A percentile compares a stretch with the other conserved stretches of the same genome.
phyloP scores from a whole-genome alignment of 1,284 basidiomycete genomes.

The Marasmius sp. region DNA sequence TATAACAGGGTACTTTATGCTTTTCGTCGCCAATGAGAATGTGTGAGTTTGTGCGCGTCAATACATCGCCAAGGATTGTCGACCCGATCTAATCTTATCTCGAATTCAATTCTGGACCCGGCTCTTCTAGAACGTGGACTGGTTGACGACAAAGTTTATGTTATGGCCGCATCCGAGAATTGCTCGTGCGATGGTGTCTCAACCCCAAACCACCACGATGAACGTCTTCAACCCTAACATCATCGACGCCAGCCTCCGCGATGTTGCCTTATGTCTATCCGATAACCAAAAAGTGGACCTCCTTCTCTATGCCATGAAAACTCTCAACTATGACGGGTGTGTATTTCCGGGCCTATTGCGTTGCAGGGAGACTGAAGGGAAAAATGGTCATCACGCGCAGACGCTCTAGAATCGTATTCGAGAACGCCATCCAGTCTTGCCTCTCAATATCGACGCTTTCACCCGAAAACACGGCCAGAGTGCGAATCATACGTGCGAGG shows the following conservation, averaged over 20 bases:
- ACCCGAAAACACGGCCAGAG: conserved; percentile 54
- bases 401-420: conserved; percentile 63
- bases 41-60: too few relatives aligned
- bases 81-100: neutral
- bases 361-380: neutral
- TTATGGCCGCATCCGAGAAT: neutral
- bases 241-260: conserved; percentile 68
- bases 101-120: neutral
- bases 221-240: conserved; percentile 72
- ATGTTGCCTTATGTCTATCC: conserved; percentile 54
- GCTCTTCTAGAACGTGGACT: neutral
- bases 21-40: too few relatives aligned
- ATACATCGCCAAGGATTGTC: too few relatives aligned
- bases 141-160: neutral
- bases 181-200: neutral
- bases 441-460: conserved; percentile 55
- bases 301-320: conserved; percentile 59
- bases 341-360: conserved; percentile 5
- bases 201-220: conserved; percentile 28
- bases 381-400: conserved; percentile 16
- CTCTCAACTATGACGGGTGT: conserved; percentile 47
- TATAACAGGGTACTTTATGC: too few relatives aligned
- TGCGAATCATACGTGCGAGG: conserved; percentile 63
- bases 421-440: conserved; percentile 73
- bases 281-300: conserved; percentile 68